These are phyloP conservation scores for Entrophospora sp. DNA, from an alignment of 192 early-diverging fungal species.

Conservation along the genomic window DNA sequence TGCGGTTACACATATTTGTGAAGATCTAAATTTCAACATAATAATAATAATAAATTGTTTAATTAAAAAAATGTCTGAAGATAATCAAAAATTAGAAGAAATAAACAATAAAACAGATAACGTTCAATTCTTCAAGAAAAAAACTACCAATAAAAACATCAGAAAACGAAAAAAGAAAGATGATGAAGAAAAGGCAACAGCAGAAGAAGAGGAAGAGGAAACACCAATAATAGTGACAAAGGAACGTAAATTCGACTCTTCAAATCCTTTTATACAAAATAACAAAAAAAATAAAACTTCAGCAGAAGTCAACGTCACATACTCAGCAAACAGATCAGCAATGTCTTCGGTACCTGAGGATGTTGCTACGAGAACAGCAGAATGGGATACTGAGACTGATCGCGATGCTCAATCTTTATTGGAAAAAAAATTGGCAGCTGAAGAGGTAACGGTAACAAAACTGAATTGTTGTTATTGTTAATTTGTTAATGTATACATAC, in stretches of 20 bases:
- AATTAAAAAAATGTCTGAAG: too few relatives aligned
- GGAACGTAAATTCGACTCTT: conserved; percentile 25
- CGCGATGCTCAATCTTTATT: conserved; percentile 32
- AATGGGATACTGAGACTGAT: conserved; percentile 38
- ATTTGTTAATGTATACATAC: neutral
- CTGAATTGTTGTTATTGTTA: neutral
- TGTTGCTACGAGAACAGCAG: conserved; percentile 25
- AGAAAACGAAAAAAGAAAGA: conserved; percentile 40
- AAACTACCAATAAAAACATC: conserved; percentile 38
- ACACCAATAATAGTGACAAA: conserved; percentile 27
- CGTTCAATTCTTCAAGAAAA: conserved; percentile 52
- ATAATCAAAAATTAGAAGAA: too few relatives aligned
- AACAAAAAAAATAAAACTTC: conserved; percentile 31
- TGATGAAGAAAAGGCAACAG: conserved; percentile 17
- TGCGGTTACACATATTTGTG: too few relatives aligned
- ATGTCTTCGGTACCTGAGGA: conserved; percentile 26
- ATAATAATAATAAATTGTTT: too few relatives aligned
- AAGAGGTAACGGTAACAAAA: too few relatives aligned
- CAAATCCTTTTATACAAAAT: conserved; percentile 34
- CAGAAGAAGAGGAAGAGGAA: conserved; percentile 28
- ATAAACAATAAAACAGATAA: conserved; percentile 27
- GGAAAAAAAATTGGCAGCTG: conserved; percentile 34
- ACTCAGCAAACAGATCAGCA: conserved; percentile 28
- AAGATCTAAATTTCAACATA: too few relatives aligned
- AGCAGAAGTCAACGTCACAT: conserved; percentile 26